Conservation (phyloP, 345 rosid genomes). For the Syzygium aromaticum region DNA sequence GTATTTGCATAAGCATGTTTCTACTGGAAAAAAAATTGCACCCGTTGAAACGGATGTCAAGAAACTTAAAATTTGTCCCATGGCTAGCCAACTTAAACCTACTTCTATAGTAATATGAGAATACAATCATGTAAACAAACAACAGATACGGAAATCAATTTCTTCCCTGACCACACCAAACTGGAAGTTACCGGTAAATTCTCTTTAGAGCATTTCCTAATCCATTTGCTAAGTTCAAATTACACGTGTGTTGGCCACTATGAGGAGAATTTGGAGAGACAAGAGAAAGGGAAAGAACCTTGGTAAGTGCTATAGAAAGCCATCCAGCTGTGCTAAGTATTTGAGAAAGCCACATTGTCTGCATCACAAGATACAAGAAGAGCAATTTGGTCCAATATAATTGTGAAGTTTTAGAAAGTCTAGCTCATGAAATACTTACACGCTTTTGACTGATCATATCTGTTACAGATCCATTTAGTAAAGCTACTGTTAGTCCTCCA, state of each 20-base stretch:
- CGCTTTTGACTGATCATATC: constrained; percentile 13
- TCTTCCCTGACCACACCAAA: background rate
- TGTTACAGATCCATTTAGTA: constrained; percentile 9
- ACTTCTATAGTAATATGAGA: background rate
- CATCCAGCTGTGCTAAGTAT: constrained; percentile 9
- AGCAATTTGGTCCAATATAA: background rate
- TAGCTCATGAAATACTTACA: constrained; percentile 3
- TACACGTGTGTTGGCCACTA: background rate
- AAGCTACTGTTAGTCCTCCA: constrained; percentile 16
- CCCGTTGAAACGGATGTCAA: background rate
- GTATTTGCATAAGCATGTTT: background rate
- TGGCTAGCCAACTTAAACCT: background rate
- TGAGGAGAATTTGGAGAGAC: background rate
- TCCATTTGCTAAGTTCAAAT: background rate
- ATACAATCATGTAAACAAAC: background rate
- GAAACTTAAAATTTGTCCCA: background rate
- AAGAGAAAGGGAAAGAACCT: constrained; percentile 3
- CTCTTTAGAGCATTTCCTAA: background rate
- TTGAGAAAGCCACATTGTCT: constrained; percentile 16
- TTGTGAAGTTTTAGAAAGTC: background rate
- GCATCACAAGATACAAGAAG: background rate
- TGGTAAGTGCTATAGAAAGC: constrained; percentile 7
- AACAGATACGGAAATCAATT: background rate
- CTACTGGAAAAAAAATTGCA: background rate
- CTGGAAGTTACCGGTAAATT: background rate